These are phyloP conservation scores for Berberis vulgaris DNA, from an alignment of 164 flowering plant genomes.

Conservation along the genomic window DNA sequence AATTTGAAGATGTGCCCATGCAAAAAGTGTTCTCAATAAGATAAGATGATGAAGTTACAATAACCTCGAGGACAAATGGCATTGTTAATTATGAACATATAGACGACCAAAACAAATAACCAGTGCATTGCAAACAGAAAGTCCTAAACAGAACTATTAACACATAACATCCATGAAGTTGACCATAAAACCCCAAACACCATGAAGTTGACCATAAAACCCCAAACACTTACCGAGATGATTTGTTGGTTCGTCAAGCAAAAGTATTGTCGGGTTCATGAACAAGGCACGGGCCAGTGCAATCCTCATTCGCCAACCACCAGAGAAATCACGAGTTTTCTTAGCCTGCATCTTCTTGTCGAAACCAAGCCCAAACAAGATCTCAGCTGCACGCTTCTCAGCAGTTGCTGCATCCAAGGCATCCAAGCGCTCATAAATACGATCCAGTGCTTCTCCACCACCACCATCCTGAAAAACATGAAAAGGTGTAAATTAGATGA, in stretches of 20 bases:
- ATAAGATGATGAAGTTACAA: no score
- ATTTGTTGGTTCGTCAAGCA: slow-evolving; percentile 92
- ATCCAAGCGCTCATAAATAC: slow-evolving; percentile 86
- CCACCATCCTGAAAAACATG: slow-evolving; percentile 55
- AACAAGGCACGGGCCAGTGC: slow-evolving; percentile 86
- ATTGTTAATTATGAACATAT: no score
- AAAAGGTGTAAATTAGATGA: no score
- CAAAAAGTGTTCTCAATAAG: no score
- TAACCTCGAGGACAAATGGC: no score
- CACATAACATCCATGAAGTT: no score
- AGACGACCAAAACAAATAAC: no score
- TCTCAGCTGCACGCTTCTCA: slow-evolving; percentile 96
- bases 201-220: neutral
- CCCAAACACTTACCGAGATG: slow-evolving; percentile 56
- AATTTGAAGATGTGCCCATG: no score
- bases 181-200: neutral
- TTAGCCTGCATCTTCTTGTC: slow-evolving; percentile 79
- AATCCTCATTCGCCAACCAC: slow-evolving; percentile 99
- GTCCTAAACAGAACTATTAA: no score
- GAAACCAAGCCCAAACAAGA: slow-evolving; percentile 89
- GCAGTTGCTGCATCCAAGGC: slow-evolving; percentile 91
- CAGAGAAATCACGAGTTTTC: slow-evolving; percentile 87
- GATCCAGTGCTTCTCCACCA: slow-evolving; percentile 83
- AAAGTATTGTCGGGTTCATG: slow-evolving; percentile 81
- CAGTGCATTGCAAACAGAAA: no score